Evolutionary conservation across 257 asterid species (phyloP).

Genomic region (Solanum okadae): DNA sequence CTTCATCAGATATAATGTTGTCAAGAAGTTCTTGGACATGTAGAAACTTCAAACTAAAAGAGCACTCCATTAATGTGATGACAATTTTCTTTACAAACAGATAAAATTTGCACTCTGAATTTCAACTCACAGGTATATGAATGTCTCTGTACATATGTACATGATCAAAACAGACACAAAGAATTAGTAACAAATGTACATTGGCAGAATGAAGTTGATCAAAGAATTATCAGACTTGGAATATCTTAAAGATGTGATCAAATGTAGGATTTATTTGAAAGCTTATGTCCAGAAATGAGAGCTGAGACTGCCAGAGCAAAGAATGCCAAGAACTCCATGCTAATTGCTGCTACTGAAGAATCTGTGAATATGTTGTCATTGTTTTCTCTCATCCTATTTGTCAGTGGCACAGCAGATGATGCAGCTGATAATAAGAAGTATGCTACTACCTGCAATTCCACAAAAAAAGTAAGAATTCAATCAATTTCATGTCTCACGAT

Average conservation of each 20-base stretch:
- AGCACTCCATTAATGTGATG: neutral
- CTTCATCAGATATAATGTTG: neutral
- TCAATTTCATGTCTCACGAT: neutral
- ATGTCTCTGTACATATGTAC: neutral
- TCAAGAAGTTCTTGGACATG: neutral
- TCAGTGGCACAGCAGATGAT: constrained; percentile 85
- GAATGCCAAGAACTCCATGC: constrained; percentile 86
- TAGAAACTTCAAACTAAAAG: neutral
- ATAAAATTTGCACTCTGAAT: neutral
- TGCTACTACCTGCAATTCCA: constrained; percentile 49
- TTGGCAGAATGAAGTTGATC: neutral
- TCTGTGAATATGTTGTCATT: constrained; percentile 83
- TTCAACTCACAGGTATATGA: neutral
- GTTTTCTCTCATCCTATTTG: constrained; percentile 69
- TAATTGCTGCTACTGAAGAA: constrained; percentile 73
- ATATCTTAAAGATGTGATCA: constrained; percentile 17
- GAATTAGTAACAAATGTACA: neutral
- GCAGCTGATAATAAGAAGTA: constrained; percentile 81
- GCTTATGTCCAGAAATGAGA: constrained; percentile 76
- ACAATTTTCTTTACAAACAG: neutral
- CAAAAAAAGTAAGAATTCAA: neutral
- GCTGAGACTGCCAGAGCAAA: constrained; percentile 60
- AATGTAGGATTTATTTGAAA: constrained; percentile 60
- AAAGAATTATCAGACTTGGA: neutral
- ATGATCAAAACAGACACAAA: neutral